Percentiles rank a stretch among this genome's conserved stretches.
Conservation (phyloP, 2,329 filamentous ascomycete species). For the Ceratocystiopsis minuta region DNA sequence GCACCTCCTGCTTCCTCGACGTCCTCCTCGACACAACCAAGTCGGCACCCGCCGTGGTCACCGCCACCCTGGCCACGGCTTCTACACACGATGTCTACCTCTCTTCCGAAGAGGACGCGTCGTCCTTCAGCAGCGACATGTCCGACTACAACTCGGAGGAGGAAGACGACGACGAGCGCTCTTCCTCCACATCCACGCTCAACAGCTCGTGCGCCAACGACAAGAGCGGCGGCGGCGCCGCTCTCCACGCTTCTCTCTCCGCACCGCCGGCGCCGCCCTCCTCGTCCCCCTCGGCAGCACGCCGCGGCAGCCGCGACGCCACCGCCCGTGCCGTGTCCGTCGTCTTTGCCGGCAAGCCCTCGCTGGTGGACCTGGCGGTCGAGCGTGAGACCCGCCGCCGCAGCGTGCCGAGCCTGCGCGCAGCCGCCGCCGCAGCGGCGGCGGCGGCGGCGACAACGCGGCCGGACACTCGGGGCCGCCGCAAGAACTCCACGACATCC, state of each 20-base stretch:
- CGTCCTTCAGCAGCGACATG: conserved; percentile 39
- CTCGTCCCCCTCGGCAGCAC: not conserved
- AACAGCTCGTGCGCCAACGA: not conserved
- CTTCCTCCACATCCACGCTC: not conserved
- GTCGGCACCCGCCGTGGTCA: not conserved
- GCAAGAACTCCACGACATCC: no score
- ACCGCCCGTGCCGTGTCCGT: conserved; percentile 42
- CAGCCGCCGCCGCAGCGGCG: no score
- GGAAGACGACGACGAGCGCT: conserved; percentile 27
- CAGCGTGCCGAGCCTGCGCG: conserved; percentile 5
- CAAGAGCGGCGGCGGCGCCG: not conserved
- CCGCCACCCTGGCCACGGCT: conserved; percentile 12
- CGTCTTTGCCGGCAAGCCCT: conserved; percentile 40
- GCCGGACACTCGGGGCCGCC: not conserved
- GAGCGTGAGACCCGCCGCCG: conserved; percentile 10
- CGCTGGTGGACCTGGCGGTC: conserved; percentile 29
- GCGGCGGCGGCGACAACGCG: conserved; percentile 2
- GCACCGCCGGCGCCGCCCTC: not conserved
- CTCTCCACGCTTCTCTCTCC: no score
- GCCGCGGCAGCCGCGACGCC: conserved; percentile 29
- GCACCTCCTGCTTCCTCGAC: conserved; percentile 28
- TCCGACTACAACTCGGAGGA: conserved; percentile 28
- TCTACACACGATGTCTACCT: conserved; percentile 42
- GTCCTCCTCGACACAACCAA: conserved; percentile 14
- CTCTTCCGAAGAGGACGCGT: conserved; percentile 47